Conservation (phyloP, 225 moss, liverwort and hornwort species). For the Polytrichum formosum region DNA sequence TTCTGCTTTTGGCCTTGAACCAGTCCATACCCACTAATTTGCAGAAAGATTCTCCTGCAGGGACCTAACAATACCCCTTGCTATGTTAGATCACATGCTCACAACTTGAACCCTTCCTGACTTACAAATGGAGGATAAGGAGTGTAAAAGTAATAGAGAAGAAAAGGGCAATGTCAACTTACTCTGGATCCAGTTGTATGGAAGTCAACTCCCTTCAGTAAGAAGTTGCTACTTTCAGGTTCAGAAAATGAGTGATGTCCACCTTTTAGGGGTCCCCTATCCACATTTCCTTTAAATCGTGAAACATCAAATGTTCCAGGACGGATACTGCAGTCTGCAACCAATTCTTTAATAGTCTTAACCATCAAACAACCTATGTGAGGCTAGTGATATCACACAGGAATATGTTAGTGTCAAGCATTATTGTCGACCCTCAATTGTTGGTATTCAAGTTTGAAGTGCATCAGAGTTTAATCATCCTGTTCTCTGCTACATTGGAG, state of each 20-base stretch:
- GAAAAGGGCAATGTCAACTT: conserved; percentile 13
- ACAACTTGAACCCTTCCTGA: too few relatives aligned
- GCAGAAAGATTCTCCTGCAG: conserved; percentile 58
- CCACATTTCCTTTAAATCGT: conserved; percentile 48
- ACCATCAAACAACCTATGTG: not conserved
- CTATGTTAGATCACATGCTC: not conserved
- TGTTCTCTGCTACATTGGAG: too few relatives aligned
- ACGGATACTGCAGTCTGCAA: conserved; percentile 23
- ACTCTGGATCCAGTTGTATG: conserved; percentile 56
- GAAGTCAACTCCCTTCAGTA: conserved; percentile 48
- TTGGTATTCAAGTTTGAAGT: too few relatives aligned
- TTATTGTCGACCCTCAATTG: too few relatives aligned
- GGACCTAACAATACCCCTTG: conserved; percentile 35
- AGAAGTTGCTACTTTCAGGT: conserved; percentile 54
- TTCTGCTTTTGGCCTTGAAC: conserved; percentile 56
- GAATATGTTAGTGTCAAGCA: too few relatives aligned
- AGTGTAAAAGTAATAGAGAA: not conserved
- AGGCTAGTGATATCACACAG: too few relatives aligned
- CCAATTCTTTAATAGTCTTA: conserved; percentile 18
- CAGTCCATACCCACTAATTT: conserved; percentile 70
- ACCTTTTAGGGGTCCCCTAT: conserved; percentile 47
- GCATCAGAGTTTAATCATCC: too few relatives aligned
- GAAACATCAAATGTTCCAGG: conserved; percentile 40
- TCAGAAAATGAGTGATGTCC: conserved; percentile 65
- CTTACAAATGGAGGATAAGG: too few relatives aligned